Conservation (phyloP, 768 basidiomycete species). For the Clitopilus hobsonii region DNA sequence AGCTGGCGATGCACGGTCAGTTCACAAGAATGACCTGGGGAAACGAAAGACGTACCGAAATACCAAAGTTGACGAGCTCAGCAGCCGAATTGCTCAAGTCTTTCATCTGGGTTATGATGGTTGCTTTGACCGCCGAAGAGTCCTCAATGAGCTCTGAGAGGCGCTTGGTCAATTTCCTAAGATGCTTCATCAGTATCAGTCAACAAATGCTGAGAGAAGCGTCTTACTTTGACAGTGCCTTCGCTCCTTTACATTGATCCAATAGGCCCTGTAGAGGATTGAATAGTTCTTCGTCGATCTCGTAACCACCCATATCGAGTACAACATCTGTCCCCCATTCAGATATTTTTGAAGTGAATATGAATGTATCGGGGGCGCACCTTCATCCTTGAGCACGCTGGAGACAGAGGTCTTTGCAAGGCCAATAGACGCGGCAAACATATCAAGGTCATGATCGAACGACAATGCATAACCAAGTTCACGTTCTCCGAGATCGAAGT, state of each 20-base stretch:
- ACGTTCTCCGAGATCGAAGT: constrained; percentile 86
- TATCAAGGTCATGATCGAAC: constrained; percentile 90
- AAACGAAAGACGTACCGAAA: constrained; percentile 55
- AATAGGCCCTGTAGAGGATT: constrained; percentile 78
- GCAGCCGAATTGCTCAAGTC: constrained; percentile 67
- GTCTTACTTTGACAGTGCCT: constrained; percentile 66
- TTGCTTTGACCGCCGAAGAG: constrained; percentile 65
- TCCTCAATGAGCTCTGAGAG: constrained; percentile 76
- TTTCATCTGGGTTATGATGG: constrained; percentile 70
- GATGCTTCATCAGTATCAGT: not conserved
- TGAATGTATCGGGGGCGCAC: constrained; percentile 28
- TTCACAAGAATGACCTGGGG: not conserved
- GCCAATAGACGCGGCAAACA: constrained; percentile 88
- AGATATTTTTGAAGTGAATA: too few relatives aligned
- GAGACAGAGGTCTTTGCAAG: constrained; percentile 83
- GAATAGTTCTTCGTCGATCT: constrained; percentile 73
- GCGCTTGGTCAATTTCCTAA: constrained; percentile 83
- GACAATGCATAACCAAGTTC: constrained; percentile 79
- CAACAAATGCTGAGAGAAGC: not conserved
- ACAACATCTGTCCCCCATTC: too few relatives aligned
- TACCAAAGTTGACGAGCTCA: constrained; percentile 87
- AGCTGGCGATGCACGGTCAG: constrained; percentile 41
- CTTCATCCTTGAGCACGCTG: constrained; percentile 71
- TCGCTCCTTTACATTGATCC: constrained; percentile 78
- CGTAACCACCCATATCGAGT: constrained; percentile 69